Base-by-base conservation (phyloP, 176 grass and related monocot species). In the Chrysopogon serrulatus region DNA sequence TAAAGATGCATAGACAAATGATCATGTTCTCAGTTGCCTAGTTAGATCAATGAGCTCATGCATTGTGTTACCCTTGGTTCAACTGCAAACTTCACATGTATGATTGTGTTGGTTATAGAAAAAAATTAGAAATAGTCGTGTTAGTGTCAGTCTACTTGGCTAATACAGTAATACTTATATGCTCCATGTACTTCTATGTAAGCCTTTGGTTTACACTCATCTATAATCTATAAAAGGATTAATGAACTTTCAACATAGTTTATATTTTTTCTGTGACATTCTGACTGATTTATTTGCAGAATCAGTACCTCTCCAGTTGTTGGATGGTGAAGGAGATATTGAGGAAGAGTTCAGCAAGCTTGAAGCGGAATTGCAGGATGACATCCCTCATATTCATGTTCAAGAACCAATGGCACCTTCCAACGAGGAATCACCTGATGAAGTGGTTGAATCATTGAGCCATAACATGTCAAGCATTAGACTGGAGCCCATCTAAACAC, bases 341-440 rank as follows among this genome's bases (percentile, higher is more conserved):
- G 96, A 95, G 56, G 83, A 93, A 85, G 93, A 99, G 59, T 95
- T 99, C 61, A 90, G 60, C 64, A 91, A 89, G 62, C 85, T 98
- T 66, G 91, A 96, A 89, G 79, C 81, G 26, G 91, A 96, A 89
- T 74, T 96, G 80, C 42, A 77, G 24, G 91, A 83, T 51, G 82
- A 92, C 47, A 69, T 83, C 6, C 57, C 63, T 30, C 49, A 37
- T 63, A 41, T 67, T 61, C 63, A 85, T 86, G 45, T 86, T 72
- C 80, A 42, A 44, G 86, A 90, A 74, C 70, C 64, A 30, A 62
- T 73, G 40, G 49, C 74, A 76, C 77, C 83, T 82, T 70, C 21
- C 15, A 64, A 76, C 24, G 77, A 80, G 18, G 44, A 56, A 64
- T 67, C 73, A 24, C 21, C 91, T 79, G 83, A 94, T 65, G 80